These are phyloP conservation scores for Myrmaecium sp. DNA, from an alignment of 2,329 filamentous ascomycete species.

Conservation along the genomic window DNA sequence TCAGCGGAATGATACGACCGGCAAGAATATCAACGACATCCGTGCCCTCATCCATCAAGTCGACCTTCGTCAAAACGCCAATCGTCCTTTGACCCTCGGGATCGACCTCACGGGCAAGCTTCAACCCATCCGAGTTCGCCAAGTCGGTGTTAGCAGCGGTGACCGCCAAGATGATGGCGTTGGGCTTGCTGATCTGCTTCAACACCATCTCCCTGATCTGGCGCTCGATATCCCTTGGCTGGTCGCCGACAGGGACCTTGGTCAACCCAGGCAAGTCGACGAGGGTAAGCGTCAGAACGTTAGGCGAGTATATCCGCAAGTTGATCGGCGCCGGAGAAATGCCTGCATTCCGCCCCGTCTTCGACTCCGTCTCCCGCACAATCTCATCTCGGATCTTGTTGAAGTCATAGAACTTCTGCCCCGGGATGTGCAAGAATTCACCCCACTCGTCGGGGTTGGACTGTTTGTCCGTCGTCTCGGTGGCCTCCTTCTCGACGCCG, in stretches of 20 bases:
- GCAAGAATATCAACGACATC: constrained; percentile 98
- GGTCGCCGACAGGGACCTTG: constrained; percentile 90
- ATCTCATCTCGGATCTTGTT: constrained; percentile 98
- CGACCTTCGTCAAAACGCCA: constrained; percentile 95
- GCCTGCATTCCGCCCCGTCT: constrained; percentile 89
- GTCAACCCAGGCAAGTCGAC: constrained; percentile 94
- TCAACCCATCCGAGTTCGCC: constrained; percentile 94
- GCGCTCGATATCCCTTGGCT: constrained; percentile 88
- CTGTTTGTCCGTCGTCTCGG: constrained; percentile 60
- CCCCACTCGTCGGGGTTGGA: constrained; percentile 95
- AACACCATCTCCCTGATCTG: constrained; percentile 97
- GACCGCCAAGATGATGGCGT: constrained; percentile 93
- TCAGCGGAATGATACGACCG: constrained; percentile 86
- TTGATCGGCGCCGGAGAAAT: constrained; percentile 97
- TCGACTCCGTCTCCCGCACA: constrained; percentile 85
- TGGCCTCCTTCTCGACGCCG: constrained; percentile 50
- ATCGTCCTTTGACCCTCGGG: constrained; percentile 96
- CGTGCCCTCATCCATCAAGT: constrained; percentile 96
- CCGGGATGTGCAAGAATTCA: constrained; percentile 94
- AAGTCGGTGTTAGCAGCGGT: constrained; percentile 95
- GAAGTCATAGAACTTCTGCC: constrained; percentile 96
- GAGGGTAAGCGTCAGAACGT: constrained; percentile 89
- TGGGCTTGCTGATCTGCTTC: constrained; percentile 96
- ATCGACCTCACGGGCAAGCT: constrained; percentile 90
- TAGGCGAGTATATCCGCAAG: constrained; percentile 93